These are phyloP conservation scores for Vanilla planifolia DNA, from an alignment of 106 monocot genomes.

Conservation along the genomic window DNA sequence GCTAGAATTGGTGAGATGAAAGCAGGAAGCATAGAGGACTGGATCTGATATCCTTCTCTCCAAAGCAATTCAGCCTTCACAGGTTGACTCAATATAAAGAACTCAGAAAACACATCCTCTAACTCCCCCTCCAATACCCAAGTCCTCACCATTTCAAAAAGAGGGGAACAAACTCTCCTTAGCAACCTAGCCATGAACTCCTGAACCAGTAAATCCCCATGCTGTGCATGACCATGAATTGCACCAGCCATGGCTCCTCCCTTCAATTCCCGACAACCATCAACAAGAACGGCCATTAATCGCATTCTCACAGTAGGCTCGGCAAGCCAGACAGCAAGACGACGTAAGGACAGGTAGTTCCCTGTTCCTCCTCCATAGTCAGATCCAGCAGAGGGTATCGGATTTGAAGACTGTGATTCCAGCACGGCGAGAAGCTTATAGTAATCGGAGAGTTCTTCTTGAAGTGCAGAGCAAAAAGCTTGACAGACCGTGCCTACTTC, in stretches of 20 bases:
- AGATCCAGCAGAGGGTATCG: slow-evolving; percentile 47
- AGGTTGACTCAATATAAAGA: slow-evolving; percentile 77
- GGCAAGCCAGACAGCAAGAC: slow-evolving; percentile 84
- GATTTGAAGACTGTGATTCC: slow-evolving; percentile 56
- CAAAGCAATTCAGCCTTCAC: slow-evolving; percentile 87
- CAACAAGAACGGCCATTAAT: slow-evolving; percentile 85
- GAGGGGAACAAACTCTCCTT: slow-evolving; percentile 72
- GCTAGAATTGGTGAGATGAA: slow-evolving; percentile 84
- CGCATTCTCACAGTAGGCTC: slow-evolving; percentile 94
- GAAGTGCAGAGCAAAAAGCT: slow-evolving; percentile 76
- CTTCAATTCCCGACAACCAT: slow-evolving; percentile 47
- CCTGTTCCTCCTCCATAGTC: slow-evolving; percentile 14
- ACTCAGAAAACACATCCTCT: slow-evolving; percentile 75
- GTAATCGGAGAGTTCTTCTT: slow-evolving; percentile 81
- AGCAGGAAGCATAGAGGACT: slow-evolving; percentile 80
- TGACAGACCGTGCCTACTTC: slow-evolving; percentile 79
- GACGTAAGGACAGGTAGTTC: slow-evolving; percentile 71
- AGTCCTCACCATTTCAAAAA: slow-evolving; percentile 86
- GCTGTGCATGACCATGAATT: slow-evolving; percentile 68
- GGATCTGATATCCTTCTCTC: slow-evolving; percentile 83
- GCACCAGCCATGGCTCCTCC: slow-evolving; percentile 98
- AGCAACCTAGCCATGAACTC: slow-evolving; percentile 90
- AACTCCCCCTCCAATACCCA: slow-evolving; percentile 98
- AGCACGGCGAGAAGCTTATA: slow-evolving; percentile 90
- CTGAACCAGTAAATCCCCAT: slow-evolving; percentile 78